Evolutionary conservation across 345 rosid genomes (phyloP).

Genomic region (Lepidium aucheri): DNA sequence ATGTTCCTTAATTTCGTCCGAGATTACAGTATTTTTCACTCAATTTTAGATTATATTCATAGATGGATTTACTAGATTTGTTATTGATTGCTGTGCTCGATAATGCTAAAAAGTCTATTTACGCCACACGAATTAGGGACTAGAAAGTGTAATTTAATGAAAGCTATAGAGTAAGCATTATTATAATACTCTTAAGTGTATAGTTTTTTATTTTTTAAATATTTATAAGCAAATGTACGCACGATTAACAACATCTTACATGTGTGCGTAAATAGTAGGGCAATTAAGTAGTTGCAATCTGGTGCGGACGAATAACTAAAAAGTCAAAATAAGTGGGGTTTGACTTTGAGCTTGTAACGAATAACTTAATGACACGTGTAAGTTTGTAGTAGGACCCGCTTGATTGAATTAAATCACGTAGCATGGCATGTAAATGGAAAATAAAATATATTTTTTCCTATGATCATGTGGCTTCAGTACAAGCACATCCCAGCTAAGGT

Average conservation of each 20-base stretch:
- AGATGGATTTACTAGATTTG: background rate
- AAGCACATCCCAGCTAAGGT: too few species aligned
- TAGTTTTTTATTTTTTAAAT: background rate
- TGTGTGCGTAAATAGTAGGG: constrained; percentile 16
- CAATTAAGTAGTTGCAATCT: constrained; percentile 1
- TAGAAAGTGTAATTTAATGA: background rate
- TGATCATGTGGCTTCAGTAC: constrained; percentile 12
- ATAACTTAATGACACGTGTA: constrained; percentile 1
- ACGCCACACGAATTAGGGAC: background rate
- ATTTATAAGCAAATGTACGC: constrained; percentile 8
- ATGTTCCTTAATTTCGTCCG: constrained; percentile 1
- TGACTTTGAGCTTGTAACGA: background rate
- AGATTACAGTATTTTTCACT: background rate
- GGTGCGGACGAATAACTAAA: constrained; percentile 7
- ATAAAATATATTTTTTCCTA: background rate
- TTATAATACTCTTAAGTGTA: too few species aligned
- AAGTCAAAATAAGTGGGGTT: constrained; percentile 25
- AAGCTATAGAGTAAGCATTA: background rate
- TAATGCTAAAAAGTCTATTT: constrained; percentile 15
- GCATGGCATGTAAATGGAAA: constrained; percentile 10
- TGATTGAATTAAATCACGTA: constrained; percentile 24
- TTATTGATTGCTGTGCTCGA: constrained; percentile 14
- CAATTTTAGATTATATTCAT: background rate
- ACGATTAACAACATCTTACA: constrained; percentile 19
- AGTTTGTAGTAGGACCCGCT: background rate